These are phyloP conservation scores for Apiospora marii DNA, from an alignment of 2,329 filamentous ascomycete species.

Conservation along the genomic window DNA sequence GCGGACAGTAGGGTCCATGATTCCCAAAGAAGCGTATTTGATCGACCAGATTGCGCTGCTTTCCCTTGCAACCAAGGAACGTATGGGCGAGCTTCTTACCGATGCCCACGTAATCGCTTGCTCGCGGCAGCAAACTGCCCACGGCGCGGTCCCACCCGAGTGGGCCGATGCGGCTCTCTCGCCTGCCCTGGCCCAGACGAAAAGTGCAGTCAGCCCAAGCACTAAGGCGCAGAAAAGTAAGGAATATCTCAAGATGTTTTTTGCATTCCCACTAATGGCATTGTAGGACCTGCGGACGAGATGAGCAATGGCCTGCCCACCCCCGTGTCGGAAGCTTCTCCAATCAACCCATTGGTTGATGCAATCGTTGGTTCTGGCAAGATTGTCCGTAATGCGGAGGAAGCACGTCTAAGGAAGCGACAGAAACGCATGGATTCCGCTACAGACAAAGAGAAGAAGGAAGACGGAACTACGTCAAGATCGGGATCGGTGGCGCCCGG, in stretches of 20 bases:
- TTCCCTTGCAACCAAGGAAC: constrained; percentile 83
- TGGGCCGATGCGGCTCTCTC: constrained; percentile 74
- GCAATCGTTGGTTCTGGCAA: constrained; percentile 69
- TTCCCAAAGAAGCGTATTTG: constrained; percentile 78
- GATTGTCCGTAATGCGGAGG: constrained; percentile 75
- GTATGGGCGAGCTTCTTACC: constrained; percentile 77
- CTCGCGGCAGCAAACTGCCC: constrained; percentile 78
- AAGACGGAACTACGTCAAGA: constrained; percentile 54
- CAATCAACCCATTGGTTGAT: constrained; percentile 57
- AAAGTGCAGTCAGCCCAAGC: constrained; percentile 59
- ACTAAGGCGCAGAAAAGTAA: constrained; percentile 68
- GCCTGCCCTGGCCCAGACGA: constrained; percentile 41
- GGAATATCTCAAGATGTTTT: constrained; percentile 35
- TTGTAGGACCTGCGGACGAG: constrained; percentile 47
- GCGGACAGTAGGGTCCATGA: constrained; percentile 70
- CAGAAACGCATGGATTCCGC: constrained; percentile 62
- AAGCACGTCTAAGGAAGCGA: constrained; percentile 73
- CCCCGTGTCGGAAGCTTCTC: constrained; percentile 56
- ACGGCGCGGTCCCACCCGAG: constrained; percentile 79
- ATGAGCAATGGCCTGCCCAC: constrained; percentile 51
- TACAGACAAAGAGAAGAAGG: constrained; percentile 60
- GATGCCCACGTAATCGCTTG: constrained; percentile 76
- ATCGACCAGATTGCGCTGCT: constrained; percentile 85
- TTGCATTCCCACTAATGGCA: constrained; percentile 45
- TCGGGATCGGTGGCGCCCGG: constrained; percentile 65